Evolutionary conservation across 208 protist genomes (phyloP).

Genomic region (Crithidia bombi): DNA sequence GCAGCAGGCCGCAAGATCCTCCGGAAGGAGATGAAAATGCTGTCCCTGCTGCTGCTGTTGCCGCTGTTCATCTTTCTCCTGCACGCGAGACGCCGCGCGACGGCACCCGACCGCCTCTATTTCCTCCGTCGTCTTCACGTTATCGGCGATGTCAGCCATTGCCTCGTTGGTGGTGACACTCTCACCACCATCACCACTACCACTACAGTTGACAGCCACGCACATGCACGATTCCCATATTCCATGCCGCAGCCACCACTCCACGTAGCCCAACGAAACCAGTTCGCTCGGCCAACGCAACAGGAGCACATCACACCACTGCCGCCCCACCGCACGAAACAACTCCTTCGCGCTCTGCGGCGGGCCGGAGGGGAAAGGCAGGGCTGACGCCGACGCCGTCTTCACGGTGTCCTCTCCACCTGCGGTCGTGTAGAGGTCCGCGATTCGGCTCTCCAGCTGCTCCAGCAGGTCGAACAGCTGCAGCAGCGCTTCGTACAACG

Average conservation of each 20-base stretch:
- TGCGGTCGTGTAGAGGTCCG: not conserved
- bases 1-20: not conserved
- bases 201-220: not conserved
- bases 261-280: constrained; percentile 42
- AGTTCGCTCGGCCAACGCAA: constrained; percentile 44
- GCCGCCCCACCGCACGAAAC: constrained; percentile 4
- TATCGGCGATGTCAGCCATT: not conserved
- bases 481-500: constrained; percentile 21
- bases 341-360: not conserved
- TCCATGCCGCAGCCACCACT: constrained; percentile 64
- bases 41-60: not conserved
- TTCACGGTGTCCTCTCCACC: not conserved
- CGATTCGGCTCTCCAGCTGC: constrained; percentile 9
- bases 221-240: constrained; percentile 2
- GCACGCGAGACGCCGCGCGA: not conserved
- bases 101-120: not conserved
- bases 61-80: not conserved
- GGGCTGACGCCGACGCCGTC: not conserved
- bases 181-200: not conserved
- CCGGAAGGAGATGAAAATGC: not conserved
- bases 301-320: constrained; percentile 39
- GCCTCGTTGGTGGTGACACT: not conserved
- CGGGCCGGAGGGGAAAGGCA: not conserved
- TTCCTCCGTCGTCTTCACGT: not conserved
- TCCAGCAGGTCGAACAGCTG: constrained; percentile 23